Conservation (phyloP, 2,329 filamentous ascomycete species). For the Phaeosphaeria sp. region DNA sequence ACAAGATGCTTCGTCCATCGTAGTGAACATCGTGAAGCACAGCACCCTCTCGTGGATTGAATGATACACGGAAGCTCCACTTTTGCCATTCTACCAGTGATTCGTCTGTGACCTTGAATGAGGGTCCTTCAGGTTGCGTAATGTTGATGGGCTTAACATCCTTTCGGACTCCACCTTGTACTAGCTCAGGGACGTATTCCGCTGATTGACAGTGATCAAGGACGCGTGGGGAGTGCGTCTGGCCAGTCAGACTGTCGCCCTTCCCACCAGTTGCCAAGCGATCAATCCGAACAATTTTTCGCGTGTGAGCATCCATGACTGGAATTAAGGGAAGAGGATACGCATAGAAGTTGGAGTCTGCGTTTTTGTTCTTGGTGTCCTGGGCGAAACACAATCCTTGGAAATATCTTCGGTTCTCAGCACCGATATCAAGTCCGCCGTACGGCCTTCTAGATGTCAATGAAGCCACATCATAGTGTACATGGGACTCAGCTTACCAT, state of each 20-base stretch:
- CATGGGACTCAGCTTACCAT: constrained; percentile 37
- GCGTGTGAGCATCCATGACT: constrained; percentile 45
- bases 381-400: constrained; percentile 63
- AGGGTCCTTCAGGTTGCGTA: constrained; percentile 72
- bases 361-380: constrained; percentile 54
- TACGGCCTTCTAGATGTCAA: constrained; percentile 51
- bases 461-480: background rate
- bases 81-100: constrained; percentile 57
- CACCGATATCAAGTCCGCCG: constrained; percentile 58
- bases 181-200: constrained; percentile 58
- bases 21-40: constrained; percentile 76
- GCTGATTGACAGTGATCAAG: constrained; percentile 58
- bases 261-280: constrained; percentile 48
- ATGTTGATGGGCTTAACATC: constrained; percentile 73
- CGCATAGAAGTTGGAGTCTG: constrained; percentile 51
- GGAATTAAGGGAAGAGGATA: constrained; percentile 48
- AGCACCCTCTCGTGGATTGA: constrained; percentile 62
- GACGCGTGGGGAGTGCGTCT: constrained; percentile 48
- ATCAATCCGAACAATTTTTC: constrained; percentile 46
- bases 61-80: constrained; percentile 51
- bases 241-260: constrained; percentile 44
- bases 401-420: constrained; percentile 59
- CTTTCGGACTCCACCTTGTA: constrained; percentile 46
- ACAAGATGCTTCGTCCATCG: constrained; percentile 69
- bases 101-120: constrained; percentile 63